phyloP scores from a whole-genome alignment of 306 rosid species.

The Pterocarpus santalinus region DNA sequence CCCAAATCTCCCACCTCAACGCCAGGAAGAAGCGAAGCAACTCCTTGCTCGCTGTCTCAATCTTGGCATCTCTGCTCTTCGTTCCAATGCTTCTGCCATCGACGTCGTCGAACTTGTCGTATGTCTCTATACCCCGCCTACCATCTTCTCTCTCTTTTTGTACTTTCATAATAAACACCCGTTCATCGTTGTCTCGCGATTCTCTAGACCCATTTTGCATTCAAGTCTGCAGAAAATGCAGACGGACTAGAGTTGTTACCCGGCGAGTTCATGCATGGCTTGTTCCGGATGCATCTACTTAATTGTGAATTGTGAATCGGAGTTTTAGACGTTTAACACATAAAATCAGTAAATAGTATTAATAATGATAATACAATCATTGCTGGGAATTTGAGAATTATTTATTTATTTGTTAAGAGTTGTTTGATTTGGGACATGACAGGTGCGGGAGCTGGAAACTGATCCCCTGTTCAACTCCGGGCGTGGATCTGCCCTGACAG shows the following conservation, averaged over 20 bases:
- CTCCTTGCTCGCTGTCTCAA: slow-evolving; percentile 85
- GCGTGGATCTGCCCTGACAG: slow-evolving; percentile 90
- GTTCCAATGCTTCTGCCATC: slow-evolving; percentile 72
- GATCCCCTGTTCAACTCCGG: slow-evolving; percentile 94
- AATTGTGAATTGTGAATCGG: too few species aligned
- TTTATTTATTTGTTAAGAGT: neutral
- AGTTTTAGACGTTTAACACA: too few species aligned
- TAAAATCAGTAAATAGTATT: too few species aligned
- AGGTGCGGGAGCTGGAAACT: slow-evolving; percentile 86
- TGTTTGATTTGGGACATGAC: neutral
- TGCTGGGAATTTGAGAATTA: neutral
- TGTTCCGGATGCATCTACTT: neutral
- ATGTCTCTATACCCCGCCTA: slow-evolving; percentile 36
- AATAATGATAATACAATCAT: neutral
- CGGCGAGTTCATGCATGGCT: neutral
- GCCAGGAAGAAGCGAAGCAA: slow-evolving; percentile 86
- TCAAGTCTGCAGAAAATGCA: too few species aligned
- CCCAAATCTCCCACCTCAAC: slow-evolving; percentile 83
- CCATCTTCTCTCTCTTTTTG: neutral
- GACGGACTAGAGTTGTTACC: too few species aligned
- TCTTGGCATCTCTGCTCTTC: slow-evolving; percentile 86
- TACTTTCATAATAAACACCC: neutral
- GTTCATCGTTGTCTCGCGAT: too few species aligned
- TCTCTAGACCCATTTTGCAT: too few species aligned
- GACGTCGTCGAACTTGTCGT: slow-evolving; percentile 97